Evolutionary conservation across 129 eudicot genomes (phyloP).

Genomic region (Chrysanthemum seticuspe): DNA sequence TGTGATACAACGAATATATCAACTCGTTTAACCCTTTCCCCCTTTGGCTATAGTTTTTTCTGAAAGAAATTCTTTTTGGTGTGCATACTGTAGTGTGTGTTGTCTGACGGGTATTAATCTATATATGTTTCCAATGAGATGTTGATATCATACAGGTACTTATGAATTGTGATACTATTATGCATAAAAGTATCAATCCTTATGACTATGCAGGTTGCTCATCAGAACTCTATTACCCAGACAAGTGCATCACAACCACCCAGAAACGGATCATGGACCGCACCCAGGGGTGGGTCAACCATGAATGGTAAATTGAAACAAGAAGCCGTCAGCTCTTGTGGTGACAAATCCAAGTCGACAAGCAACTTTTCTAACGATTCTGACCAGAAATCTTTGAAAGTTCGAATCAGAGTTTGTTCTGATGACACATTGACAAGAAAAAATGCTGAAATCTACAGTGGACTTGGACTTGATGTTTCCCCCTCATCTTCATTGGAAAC

Average conservation of each 20-base stretch:
- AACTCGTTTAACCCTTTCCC: too few relatives aligned
- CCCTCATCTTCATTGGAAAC: constrained; percentile 81
- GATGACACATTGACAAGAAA: constrained; percentile 57
- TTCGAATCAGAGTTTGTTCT: constrained; percentile 73
- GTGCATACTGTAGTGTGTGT: too few relatives aligned
- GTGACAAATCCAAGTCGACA: constrained; percentile 38
- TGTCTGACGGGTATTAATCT: too few relatives aligned
- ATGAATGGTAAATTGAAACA: constrained; percentile 32
- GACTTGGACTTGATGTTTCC: constrained; percentile 92
- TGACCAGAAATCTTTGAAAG: constrained; percentile 75
- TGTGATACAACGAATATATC: background rate
- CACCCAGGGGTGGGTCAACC: constrained; percentile 34
- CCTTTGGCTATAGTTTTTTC: too few relatives aligned
- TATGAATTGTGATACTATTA: constrained; percentile 14
- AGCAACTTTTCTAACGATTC: constrained; percentile 38
- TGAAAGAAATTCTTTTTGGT: too few relatives aligned
- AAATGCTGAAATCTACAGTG: constrained; percentile 89
- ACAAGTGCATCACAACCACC: constrained; percentile 42
- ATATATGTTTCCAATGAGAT: background rate
- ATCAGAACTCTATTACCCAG: constrained; percentile 41
- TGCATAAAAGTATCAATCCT: constrained; percentile 29
- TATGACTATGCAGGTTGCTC: constrained; percentile 50
- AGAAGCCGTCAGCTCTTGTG: constrained; percentile 28
- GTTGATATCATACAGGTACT: background rate
- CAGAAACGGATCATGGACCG: constrained; percentile 41